Evolutionary conservation across 305 asterid genomes (phyloP), one percentile per base, ranked within the genome.

Genomic region (Fraxinus baroniana): DNA sequence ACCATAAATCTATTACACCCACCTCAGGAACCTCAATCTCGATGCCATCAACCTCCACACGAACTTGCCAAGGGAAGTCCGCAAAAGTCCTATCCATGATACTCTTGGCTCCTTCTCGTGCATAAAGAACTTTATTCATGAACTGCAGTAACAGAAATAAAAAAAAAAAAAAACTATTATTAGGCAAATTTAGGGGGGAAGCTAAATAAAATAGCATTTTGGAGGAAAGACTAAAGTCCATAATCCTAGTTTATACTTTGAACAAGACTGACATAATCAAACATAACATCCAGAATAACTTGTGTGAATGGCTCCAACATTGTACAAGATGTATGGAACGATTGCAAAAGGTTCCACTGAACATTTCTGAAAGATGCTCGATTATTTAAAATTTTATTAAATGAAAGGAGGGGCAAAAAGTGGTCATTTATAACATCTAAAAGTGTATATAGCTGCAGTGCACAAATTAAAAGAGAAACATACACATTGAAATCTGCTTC

Each of bases 1-100:
- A 75, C 33, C 41, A 75, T 79, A 82, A 74, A 20, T 80, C 32
- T 30, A 76, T 46, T 41, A 49, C 82, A 86, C 94, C 41, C 66
- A 96, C 99, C 98, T 96, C 98, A 9, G 99, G 99, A 88, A 94
- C 98, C 91, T 94, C 98, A 62, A 96, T 83, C 79, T 94, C 97
- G 39, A 89, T 90, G 41, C 99, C 99, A 88, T 96, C 99, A 86
- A 96, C 98, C 88, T 94, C 98, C 83, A 96, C 98, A 57, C 97
- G 90, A 26, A 96, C 92, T 88, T 94, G 97, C 97, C 97, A 96
- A 81, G 98, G 97, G 81, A 96, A 94, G 89, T 96, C 97, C 1
- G 90, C 97, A 89, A 94, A 89, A 84, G 97, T 93, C 87, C 98
- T 85, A 85, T 92, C 98, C 98, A 96, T 94, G 84, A 94, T 92